phyloP scores from a whole-genome alignment of 352 stramenopile genomes.

The Pythium dissotocum region DNA sequence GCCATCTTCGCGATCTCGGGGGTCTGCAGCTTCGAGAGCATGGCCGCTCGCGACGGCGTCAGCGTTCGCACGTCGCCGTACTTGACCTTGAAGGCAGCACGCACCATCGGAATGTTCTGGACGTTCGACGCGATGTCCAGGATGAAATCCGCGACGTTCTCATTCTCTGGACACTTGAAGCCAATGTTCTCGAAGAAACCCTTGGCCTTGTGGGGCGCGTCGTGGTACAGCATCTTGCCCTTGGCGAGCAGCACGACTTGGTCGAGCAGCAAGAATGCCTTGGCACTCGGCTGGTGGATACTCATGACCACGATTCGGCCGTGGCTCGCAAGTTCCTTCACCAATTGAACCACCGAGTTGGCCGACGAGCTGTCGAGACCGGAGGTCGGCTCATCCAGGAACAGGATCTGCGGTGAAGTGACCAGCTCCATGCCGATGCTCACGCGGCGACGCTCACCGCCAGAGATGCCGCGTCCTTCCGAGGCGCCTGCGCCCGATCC shows the following conservation, averaged over 20 bases:
- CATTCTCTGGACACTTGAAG: slow-evolving; percentile 70
- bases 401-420: slow-evolving; percentile 82
- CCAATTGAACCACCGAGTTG: slow-evolving; percentile 88
- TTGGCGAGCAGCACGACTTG: slow-evolving; percentile 89
- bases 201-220: slow-evolving; percentile 47
- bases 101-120: slow-evolving; percentile 63
- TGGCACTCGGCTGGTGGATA: slow-evolving; percentile 90
- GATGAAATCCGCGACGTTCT: slow-evolving; percentile 85
- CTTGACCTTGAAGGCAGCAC: slow-evolving; percentile 44
- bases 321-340: slow-evolving; percentile 83
- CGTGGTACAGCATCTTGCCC: slow-evolving; percentile 69
- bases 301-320: slow-evolving; percentile 83
- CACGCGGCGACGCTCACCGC: slow-evolving; percentile 91
- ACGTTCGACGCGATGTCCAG: slow-evolving; percentile 69
- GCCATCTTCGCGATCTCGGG: slow-evolving; percentile 19
- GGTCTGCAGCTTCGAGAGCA: slow-evolving; percentile 21
- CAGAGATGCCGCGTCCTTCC: slow-evolving; percentile 86
- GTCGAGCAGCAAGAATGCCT: slow-evolving; percentile 91
- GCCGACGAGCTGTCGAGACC: slow-evolving; percentile 91
- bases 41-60: slow-evolving; percentile 1
- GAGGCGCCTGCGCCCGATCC: slow-evolving; percentile 27
- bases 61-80: slow-evolving; percentile 20
- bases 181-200: slow-evolving; percentile 63
- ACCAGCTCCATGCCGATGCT: slow-evolving; percentile 95
- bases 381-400: slow-evolving; percentile 92